These are phyloP conservation scores for Tricholoma sp. DNA, from an alignment of 768 basidiomycete genomes.

Conservation along the genomic window DNA sequence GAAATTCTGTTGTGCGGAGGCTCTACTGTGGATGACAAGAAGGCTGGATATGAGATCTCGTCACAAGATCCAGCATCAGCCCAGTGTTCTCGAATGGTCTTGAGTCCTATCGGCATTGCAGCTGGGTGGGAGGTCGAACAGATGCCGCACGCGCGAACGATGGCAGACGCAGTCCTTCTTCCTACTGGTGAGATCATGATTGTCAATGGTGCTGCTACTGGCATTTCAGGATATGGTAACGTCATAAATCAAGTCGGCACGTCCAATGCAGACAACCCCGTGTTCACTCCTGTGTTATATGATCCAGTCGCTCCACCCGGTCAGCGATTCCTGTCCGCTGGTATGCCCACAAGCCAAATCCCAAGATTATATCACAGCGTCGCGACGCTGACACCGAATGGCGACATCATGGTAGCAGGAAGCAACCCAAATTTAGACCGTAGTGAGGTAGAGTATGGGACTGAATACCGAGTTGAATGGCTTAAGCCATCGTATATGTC, in stretches of 20 bases:
- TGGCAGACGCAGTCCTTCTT: slow-evolving; percentile 79
- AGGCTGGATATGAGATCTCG: slow-evolving; percentile 56
- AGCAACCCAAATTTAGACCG: slow-evolving; percentile 83
- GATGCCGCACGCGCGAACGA: slow-evolving; percentile 69
- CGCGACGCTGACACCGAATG: slow-evolving; percentile 70
- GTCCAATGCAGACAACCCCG: slow-evolving; percentile 77
- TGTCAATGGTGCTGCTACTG: slow-evolving; percentile 70
- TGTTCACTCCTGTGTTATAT: slow-evolving; percentile 67
- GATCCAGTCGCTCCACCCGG: slow-evolving; percentile 48
- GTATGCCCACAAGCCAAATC: slow-evolving; percentile 62
- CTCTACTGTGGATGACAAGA: slow-evolving; percentile 57
- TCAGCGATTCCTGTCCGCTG: slow-evolving; percentile 50
- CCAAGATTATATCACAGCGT: slow-evolving; percentile 82
- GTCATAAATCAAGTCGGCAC: slow-evolving; percentile 61
- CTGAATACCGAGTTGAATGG: slow-evolving; percentile 88
- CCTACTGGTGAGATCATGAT: slow-evolving; percentile 72
- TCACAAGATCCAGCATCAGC: slow-evolving; percentile 69
- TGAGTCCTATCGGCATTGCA: slow-evolving; percentile 60
- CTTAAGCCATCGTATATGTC: slow-evolving; percentile 80
- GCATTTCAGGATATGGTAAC: slow-evolving; percentile 78
- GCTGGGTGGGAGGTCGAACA: slow-evolving; percentile 70
- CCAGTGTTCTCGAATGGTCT: slow-evolving; percentile 66
- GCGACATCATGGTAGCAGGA: slow-evolving; percentile 73
- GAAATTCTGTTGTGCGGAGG: slow-evolving; percentile 79
- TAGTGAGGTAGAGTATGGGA: slow-evolving; percentile 67